Conservation (phyloP, 345 rosid genomes). For the Salix purpurea region DNA sequence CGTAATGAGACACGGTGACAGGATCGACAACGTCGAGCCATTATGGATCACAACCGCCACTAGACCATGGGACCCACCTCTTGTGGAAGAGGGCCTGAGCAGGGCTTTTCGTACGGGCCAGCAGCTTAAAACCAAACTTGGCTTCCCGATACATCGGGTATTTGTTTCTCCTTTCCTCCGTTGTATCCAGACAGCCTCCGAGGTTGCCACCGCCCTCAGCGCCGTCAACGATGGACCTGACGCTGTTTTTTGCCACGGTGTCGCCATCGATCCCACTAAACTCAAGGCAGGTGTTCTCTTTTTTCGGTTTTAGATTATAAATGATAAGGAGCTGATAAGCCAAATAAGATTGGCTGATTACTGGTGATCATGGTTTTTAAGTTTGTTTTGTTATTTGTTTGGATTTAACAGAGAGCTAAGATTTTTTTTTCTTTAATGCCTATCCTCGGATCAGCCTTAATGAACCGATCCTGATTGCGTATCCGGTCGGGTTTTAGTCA, state of each 20-base stretch:
- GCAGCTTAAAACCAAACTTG: slow-evolving; percentile 40
- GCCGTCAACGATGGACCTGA: slow-evolving; percentile 31
- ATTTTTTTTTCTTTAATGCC: background rate
- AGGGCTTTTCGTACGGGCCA: slow-evolving; percentile 52
- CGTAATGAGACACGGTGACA: slow-evolving; percentile 94
- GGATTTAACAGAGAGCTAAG: no score
- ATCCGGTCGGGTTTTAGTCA: background rate
- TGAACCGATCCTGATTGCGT: background rate
- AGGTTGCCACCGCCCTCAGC: slow-evolving; percentile 51
- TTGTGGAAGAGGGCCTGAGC: slow-evolving; percentile 40
- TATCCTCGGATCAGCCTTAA: background rate
- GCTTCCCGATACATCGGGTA: slow-evolving; percentile 72
- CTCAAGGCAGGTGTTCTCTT: slow-evolving; percentile 48
- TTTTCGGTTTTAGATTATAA: background rate
- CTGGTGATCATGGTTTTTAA: background rate
- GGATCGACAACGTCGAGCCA: slow-evolving; percentile 59
- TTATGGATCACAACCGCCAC: slow-evolving; percentile 57
- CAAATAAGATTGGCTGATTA: background rate
- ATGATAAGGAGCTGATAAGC: background rate
- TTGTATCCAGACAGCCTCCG: slow-evolving; percentile 70
- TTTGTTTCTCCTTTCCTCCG: slow-evolving; percentile 84
- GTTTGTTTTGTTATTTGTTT: background rate
- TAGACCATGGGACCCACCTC: slow-evolving; percentile 82
- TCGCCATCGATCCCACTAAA: slow-evolving; percentile 46
- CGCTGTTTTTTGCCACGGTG: slow-evolving; percentile 26